A percentile compares a stretch with the other conserved stretches of the same genome.
These are phyloP conservation scores for Spinacia oleracea DNA, from an alignment of 179 eudicot species.

Conservation along the genomic window DNA sequence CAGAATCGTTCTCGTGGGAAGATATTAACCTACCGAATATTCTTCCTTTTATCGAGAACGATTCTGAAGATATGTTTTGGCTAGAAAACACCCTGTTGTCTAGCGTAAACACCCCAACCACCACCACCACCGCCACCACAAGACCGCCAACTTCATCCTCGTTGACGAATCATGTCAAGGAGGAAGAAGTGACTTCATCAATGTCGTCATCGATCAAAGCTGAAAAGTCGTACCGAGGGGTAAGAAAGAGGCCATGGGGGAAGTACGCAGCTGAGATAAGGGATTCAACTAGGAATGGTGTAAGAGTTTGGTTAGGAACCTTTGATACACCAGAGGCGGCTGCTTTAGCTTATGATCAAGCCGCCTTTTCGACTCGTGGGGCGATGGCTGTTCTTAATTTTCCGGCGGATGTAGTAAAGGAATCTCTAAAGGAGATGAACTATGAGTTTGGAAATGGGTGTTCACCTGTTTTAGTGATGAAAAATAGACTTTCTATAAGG, in stretches of 20 bases:
- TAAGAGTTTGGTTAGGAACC: slow-evolving; percentile 75
- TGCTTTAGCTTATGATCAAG: slow-evolving; percentile 72
- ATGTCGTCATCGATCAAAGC: background rate
- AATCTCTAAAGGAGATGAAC: slow-evolving; percentile 54
- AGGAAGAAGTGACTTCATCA: slow-evolving; percentile 34
- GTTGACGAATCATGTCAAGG: slow-evolving; percentile 21
- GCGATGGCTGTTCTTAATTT: slow-evolving; percentile 51
- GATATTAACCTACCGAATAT: background rate
- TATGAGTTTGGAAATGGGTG: slow-evolving; percentile 36
- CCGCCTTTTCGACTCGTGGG: slow-evolving; percentile 67
- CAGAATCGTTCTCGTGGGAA: slow-evolving; percentile 17
- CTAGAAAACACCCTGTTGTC: slow-evolving; percentile 28
- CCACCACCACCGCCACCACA: background rate
- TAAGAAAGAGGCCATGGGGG: slow-evolving; percentile 63
- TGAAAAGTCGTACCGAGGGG: slow-evolving; percentile 48
- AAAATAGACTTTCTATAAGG: slow-evolving; percentile 56
- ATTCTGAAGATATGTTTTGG: slow-evolving; percentile 51
- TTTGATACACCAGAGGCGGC: slow-evolving; percentile 74
- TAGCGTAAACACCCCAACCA: background rate
- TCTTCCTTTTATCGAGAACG: slow-evolving; percentile 47
- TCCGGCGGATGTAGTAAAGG: slow-evolving; percentile 53
- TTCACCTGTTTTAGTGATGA: slow-evolving; percentile 66
- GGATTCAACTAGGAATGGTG: slow-evolving; percentile 66
- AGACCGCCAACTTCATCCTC: background rate
- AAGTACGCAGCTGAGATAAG: slow-evolving; percentile 66